These are phyloP conservation scores for Rhizopogon sp. DNA, from an alignment of 768 basidiomycete species.

Conservation along the genomic window DNA sequence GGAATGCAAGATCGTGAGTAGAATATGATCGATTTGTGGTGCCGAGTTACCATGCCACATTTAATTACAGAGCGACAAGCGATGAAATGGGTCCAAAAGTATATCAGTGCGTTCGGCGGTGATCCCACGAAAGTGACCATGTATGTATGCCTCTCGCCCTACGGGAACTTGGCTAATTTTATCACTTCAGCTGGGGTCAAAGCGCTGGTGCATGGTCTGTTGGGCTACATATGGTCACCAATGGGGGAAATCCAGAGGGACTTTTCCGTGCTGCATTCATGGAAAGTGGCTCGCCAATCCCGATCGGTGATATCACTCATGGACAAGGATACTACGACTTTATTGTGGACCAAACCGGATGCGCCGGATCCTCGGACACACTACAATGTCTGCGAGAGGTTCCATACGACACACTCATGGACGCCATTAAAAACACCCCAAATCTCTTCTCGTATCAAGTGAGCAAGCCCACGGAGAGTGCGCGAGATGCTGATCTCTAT, in stretches of 20 bases:
- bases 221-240: conserved; percentile 18
- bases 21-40: too few species aligned
- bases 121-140: conserved; percentile 40
- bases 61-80: too few species aligned
- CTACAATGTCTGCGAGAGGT: conserved; percentile 25
- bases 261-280: conserved; percentile 21
- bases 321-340: conserved; percentile 19
- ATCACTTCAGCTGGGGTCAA: conserved; percentile 22
- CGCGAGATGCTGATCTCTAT: background rate
- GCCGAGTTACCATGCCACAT: too few species aligned
- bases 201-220: conserved; percentile 31
- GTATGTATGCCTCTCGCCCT: conserved; percentile 25
- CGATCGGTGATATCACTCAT: conserved; percentile 10
- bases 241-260: conserved; percentile 11
- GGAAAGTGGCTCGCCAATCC: conserved; percentile 36
- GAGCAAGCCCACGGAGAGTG: background rate
- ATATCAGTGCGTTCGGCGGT: too few species aligned
- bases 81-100: too few species aligned
- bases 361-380: conserved; percentile 15
- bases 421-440: conserved; percentile 29
- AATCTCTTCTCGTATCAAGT: conserved; percentile 30
- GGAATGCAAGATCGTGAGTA: conserved; percentile 61
- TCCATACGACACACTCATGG: conserved; percentile 22
- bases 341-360: conserved; percentile 20
- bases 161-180: background rate